Conservation (phyloP, 2,329 filamentous ascomycete genomes). For the Phialocephala subalpina region DNA sequence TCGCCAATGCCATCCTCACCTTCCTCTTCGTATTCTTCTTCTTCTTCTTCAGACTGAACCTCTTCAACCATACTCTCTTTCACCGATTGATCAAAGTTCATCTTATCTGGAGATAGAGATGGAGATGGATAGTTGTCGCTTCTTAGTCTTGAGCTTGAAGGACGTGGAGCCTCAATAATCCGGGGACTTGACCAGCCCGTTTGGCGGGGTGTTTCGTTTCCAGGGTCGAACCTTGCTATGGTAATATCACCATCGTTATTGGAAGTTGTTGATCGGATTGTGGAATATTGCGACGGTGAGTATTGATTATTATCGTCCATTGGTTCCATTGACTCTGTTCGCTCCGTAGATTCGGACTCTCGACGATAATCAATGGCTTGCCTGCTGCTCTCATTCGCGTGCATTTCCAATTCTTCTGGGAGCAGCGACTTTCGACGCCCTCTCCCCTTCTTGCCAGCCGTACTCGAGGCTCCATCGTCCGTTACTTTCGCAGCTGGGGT, state of each 20-base stretch:
- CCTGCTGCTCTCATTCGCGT: conserved; percentile 24
- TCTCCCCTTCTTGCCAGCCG: conserved; percentile 33
- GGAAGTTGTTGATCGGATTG: conserved; percentile 33
- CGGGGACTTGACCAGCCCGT: conserved; percentile 41
- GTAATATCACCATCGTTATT: conserved; percentile 33
- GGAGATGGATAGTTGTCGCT: conserved; percentile 26
- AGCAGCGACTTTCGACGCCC: conserved; percentile 31
- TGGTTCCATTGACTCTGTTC: conserved; percentile 14
- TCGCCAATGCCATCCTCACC: conserved; percentile 46
- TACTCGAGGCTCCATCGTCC: conserved; percentile 23
- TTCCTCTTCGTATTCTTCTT: conserved; percentile 36
- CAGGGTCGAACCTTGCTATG: conserved; percentile 39
- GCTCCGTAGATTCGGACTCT: conserved; percentile 8
- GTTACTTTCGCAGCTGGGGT: conserved; percentile 26
- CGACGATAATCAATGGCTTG: conserved; percentile 12
- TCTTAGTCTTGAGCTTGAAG: conserved; percentile 21
- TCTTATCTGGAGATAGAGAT: conserved; percentile 27
- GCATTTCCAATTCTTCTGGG: conserved; percentile 29
- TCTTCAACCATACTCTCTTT: conserved; percentile 4
- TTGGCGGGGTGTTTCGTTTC: conserved; percentile 35
- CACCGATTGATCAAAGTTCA: conserved; percentile 16
- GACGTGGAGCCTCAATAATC: conserved; percentile 26
- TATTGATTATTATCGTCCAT: conserved; percentile 22
- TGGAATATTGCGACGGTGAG: conserved; percentile 32
- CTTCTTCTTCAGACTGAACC: conserved; percentile 9